Conservation (phyloP, 371 early-diverging fungal genomes). For the Dinochytrium kinnereticum region DNA sequence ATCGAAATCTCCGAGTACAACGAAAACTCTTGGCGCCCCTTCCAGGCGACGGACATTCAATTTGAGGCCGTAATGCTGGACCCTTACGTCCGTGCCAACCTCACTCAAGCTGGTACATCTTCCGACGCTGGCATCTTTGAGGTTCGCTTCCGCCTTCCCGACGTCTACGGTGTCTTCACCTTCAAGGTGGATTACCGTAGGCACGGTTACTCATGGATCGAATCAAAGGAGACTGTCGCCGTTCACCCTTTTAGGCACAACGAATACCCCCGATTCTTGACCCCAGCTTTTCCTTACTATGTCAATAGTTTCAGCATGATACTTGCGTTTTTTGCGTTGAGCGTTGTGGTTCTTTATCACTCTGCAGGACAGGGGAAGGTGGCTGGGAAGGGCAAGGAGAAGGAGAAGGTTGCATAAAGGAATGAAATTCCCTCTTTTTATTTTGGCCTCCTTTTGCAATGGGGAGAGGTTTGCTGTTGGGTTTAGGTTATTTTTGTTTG, state of each 20-base stretch:
- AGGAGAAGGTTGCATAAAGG: neutral
- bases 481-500: too few species aligned
- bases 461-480: too few species aligned
- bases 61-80: conserved; percentile 95
- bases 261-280: conserved; percentile 91
- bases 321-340: conserved; percentile 83
- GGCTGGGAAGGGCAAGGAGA: conserved; percentile 19
- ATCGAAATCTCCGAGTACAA: conserved; percentile 79
- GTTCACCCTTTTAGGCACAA: conserved; percentile 92
- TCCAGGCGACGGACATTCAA: conserved; percentile 65
- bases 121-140: conserved; percentile 55
- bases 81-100: conserved; percentile 87
- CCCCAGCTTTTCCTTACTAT: conserved; percentile 94
- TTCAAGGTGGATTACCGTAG: conserved; percentile 84
- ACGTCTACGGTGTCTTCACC: conserved; percentile 95
- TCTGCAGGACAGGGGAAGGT: neutral
- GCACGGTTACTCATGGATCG: conserved; percentile 75
- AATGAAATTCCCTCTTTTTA: too few species aligned
- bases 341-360: conserved; percentile 76
- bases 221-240: conserved; percentile 76
- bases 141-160: conserved; percentile 78
- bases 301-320: conserved; percentile 82
- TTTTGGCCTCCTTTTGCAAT: too few species aligned
- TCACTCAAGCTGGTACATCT: conserved; percentile 56
- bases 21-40: conserved; percentile 83